phyloP scores from a whole-genome alignment of 2,329 filamentous ascomycete genomes.

The Colletotrichum gloeosporioides region DNA sequence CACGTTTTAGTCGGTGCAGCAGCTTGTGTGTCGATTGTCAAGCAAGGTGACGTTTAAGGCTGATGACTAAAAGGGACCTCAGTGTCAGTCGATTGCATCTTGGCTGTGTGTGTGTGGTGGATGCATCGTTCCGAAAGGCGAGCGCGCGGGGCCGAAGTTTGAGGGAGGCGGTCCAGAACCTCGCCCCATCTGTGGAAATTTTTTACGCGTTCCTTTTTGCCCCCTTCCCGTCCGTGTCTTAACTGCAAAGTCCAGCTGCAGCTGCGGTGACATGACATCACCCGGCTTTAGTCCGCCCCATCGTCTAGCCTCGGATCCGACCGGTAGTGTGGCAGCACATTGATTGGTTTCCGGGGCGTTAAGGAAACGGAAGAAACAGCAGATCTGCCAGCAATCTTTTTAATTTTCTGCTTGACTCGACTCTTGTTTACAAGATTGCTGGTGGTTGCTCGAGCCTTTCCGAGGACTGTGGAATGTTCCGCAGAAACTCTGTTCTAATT shows the following conservation, averaged over 20 bases:
- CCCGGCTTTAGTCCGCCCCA: not conserved
- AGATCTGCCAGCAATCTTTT: not conserved
- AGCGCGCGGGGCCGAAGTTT: not conserved
- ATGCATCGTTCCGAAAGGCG: not conserved
- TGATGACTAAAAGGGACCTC: slow-evolving; percentile 4
- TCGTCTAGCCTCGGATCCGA: not conserved
- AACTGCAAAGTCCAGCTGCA: not conserved
- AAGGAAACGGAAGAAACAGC: not conserved
- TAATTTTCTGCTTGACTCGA: not conserved
- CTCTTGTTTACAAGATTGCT: not conserved
- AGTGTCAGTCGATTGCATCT: not conserved
- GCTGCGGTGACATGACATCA: not conserved
- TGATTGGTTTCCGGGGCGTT: not conserved
- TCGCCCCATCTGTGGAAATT: not conserved
- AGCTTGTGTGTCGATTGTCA: not conserved
- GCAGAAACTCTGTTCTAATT: not conserved
- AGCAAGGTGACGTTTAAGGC: slow-evolving; percentile 21
- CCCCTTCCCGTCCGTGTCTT: not conserved
- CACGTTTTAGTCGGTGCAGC: slow-evolving; percentile 1
- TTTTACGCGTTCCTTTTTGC: not conserved
- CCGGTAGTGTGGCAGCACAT: not conserved
- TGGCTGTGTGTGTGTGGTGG: not conserved
- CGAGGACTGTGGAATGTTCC: not conserved
- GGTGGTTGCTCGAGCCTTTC: not conserved
- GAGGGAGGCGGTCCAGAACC: not conserved